These are phyloP conservation scores for Globisporangium solare DNA, from an alignment of 352 stramenopile species.

Conservation along the genomic window DNA sequence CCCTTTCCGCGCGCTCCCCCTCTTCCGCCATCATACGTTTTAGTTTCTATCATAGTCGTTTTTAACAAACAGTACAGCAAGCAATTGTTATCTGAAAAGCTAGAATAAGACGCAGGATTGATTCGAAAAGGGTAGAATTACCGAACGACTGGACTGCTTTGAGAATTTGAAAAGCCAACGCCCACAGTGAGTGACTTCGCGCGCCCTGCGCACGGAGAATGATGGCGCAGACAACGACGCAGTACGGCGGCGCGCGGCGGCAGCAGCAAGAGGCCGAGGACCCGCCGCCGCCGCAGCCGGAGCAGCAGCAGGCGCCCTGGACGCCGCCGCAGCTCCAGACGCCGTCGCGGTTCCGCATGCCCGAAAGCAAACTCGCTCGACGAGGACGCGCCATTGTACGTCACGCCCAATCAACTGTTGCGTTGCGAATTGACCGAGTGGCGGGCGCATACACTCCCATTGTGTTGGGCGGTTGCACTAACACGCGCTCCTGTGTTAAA, in stretches of 20 bases:
- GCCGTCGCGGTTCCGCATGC: constrained; percentile 13
- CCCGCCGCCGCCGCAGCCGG: neutral
- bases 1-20: constrained; percentile 3
- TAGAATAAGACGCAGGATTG: too few relatives aligned
- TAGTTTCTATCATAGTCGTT: neutral
- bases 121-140: too few relatives aligned
- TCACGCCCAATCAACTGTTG: constrained; percentile 3
- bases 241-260: constrained; percentile 9
- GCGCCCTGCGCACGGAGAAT: neutral
- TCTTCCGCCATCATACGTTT: constrained; percentile 4
- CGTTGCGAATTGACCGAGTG: too few relatives aligned
- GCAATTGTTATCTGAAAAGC: too few relatives aligned
- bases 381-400: constrained; percentile 27
- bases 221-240: constrained; percentile 7
- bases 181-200: neutral
- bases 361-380: constrained; percentile 14
- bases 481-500: neutral
- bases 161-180: constrained; percentile 10
- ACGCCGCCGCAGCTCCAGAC: constrained; percentile 13
- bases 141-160: neutral
- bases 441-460: too few relatives aligned
- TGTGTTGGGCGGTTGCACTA: neutral
- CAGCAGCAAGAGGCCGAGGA: constrained; percentile 8
- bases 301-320: constrained; percentile 3
- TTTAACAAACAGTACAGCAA: neutral